Conservation (phyloP, 2,329 filamentous ascomycete genomes). For the Pseudocercospora fuligena region DNA sequence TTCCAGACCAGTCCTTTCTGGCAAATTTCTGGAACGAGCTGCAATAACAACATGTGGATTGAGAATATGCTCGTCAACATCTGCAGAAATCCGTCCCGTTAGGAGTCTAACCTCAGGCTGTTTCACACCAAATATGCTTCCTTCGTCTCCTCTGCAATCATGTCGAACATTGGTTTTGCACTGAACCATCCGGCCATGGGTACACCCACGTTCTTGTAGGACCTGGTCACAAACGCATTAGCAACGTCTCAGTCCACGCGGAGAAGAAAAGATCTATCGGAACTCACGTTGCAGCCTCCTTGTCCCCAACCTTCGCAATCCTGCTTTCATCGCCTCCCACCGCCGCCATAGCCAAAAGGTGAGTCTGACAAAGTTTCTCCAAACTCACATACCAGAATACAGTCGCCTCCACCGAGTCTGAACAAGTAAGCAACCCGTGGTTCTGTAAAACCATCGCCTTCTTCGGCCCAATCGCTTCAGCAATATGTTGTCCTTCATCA, state of each 20-base stretch:
- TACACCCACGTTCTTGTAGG: slow-evolving; percentile 67
- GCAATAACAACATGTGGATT: background rate
- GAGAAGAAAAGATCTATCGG: background rate
- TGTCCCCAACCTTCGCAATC: slow-evolving; percentile 68
- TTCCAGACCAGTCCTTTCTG: background rate
- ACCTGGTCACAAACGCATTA: slow-evolving; percentile 40
- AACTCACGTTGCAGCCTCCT: slow-evolving; percentile 60
- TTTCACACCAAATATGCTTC: slow-evolving; percentile 8
- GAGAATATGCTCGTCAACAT: background rate
- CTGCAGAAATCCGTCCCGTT: background rate
- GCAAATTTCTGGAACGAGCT: background rate
- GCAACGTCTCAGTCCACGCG: background rate
- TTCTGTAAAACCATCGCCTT: slow-evolving; percentile 44
- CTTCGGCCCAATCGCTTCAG: slow-evolving; percentile 40
- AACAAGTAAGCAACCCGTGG: slow-evolving; percentile 48
- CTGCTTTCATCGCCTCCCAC: slow-evolving; percentile 63
- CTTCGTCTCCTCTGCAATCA: slow-evolving; percentile 62
- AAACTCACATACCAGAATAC: slow-evolving; percentile 43
- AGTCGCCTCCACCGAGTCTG: slow-evolving; percentile 40
- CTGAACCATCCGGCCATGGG: slow-evolving; percentile 68
- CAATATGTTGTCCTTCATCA: slow-evolving; percentile 48
- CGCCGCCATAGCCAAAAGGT: slow-evolving; percentile 59
- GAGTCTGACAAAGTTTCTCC: slow-evolving; percentile 41
- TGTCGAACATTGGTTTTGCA: slow-evolving; percentile 71
- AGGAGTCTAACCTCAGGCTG: background rate